phyloP scores from a whole-genome alignment of 75 land plant species.

The Pinus taeda region DNA sequence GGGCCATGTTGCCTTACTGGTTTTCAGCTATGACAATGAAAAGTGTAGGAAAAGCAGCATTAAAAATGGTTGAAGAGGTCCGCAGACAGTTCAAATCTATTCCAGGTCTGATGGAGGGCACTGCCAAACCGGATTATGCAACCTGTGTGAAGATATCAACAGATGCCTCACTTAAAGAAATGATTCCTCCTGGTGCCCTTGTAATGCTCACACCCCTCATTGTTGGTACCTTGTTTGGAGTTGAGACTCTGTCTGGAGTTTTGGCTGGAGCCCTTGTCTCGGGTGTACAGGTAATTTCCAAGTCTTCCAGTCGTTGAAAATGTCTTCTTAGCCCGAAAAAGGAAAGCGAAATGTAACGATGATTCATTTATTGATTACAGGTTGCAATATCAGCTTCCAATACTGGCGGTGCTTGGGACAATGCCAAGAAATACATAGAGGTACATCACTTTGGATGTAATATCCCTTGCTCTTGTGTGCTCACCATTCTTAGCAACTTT shows the following conservation, averaged over 20 bases:
- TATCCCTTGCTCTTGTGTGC: not conserved
- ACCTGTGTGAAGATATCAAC: not conserved
- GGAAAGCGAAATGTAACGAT: not conserved
- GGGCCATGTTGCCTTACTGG: conserved; percentile 66
- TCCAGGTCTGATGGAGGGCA: not conserved
- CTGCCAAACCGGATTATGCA: conserved; percentile 1
- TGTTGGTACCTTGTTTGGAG: conserved; percentile 56
- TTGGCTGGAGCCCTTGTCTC: conserved; percentile 77
- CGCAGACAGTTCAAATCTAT: not conserved
- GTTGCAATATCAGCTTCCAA: conserved; percentile 47
- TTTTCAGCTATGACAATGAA: conserved; percentile 73
- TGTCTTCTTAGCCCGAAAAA: too few relatives aligned
- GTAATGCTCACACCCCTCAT: not conserved
- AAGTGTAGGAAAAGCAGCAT: not conserved
- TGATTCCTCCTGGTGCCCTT: conserved; percentile 4
- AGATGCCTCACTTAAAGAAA: conserved; percentile 2
- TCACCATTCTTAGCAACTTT: not conserved
- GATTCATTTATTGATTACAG: conserved; percentile 8
- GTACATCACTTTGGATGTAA: conserved; percentile 5
- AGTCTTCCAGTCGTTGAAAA: not conserved
- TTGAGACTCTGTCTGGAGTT: conserved; percentile 64
- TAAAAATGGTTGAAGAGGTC: conserved; percentile 2
- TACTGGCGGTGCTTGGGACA: conserved; percentile 55
- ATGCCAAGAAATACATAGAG: conserved; percentile 55
- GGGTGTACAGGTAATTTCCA: conserved; percentile 54